Base-by-base conservation (phyloP, 2,329 filamentous ascomycete species). In the Claviceps cyperi region DNA sequence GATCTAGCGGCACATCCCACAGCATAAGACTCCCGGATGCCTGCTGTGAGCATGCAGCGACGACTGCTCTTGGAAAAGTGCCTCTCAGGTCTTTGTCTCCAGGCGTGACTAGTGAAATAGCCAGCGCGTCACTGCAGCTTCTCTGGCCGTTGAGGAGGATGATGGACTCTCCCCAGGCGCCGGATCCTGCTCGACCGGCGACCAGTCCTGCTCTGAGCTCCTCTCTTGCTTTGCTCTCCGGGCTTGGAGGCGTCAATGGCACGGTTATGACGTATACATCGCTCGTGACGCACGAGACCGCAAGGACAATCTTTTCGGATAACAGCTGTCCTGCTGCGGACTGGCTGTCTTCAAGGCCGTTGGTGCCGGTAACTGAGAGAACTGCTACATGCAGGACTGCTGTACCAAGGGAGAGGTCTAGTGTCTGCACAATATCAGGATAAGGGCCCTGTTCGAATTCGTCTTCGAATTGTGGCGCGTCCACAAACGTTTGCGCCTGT, bases 131-230 rank as follows among this genome's bases (percentile, higher is more conserved):
- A 35, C 75, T 75, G 28, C 69, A 65, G 53, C 69, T 74, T 44
- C 67, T 65, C 58, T 79, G 77, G 1, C 79, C 78, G 17, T 64
- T 64, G 6, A 84, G 69, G 11, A 73, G 60, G 1, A 74, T 68
- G 22, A 83, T 63, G 0, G 71, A 73, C 62, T 83, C 80, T 6
- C 78, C 78, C 78, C 80, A 83, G n/a, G 71, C 72, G 39, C 79
- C 78, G 35, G 73, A 77, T 17, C 80, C 80, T 37, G 75, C 75
- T 53, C 70, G 73, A 19, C 71, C 75, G 7, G 73, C 71, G 47
- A 78, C 60, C 9, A 80, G 67, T 51, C 68, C 70, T 17, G 65
- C 63, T 49, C 69, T 70, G 22, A 82, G 65, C 52, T 80, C 76
- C 3, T 70, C 66, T 11, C 78, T 68, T 2, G 69, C 66, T 58